Evolutionary conservation across 2,329 filamentous ascomycete species (phyloP), one percentile per base, ranked within the genome.

Genomic region (Teratosphaeria pseudoeucalypti): DNA sequence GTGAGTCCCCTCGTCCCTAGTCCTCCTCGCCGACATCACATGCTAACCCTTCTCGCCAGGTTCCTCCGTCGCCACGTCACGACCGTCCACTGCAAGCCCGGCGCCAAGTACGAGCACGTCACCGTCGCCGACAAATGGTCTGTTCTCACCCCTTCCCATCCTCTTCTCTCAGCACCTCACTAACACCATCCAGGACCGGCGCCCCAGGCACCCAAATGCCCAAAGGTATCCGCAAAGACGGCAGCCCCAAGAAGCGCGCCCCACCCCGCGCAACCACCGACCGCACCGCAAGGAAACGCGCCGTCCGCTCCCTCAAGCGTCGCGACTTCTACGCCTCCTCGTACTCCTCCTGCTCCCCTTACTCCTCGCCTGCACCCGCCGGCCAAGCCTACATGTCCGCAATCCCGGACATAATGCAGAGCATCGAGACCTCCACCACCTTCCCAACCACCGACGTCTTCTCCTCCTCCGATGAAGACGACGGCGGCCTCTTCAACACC

Each of bases 41-140:
- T 49, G 43, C 43, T 49, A 23, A 49, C 43, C 43, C 23, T 49
- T 6, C n/a, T n/a, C 14, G 10, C 14, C 16, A 54, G 53, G 53
- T 69, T 66, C 56, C 54, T 70, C 34, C 66, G 68, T n/a, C 62
- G 67, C 27, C 68, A 71, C 55, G 66, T 70, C 9, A 62, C 63
- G 32, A 61, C 64, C 6, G 60, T 66, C n/a, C 66, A 69, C 57
- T 58, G 61, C 54, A 64, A 64, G 43, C 23, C 53, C 19, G 55
- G 54, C 3, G 63, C 60, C 23, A 58, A 64, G 39, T 64, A 63
- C 58, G 54, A 58, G 2, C 53, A 63, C 34, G 58, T 70, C 12
- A 54, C 49, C 2, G 63, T 70, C 34, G 58, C 60, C 14, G 58
- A 60, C 3, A 53, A 43, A 16, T 68, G 67, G 68, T 68, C 60